Base-by-base conservation (phyloP, 805 yeast genomes). In the Candida oleophila region DNA sequence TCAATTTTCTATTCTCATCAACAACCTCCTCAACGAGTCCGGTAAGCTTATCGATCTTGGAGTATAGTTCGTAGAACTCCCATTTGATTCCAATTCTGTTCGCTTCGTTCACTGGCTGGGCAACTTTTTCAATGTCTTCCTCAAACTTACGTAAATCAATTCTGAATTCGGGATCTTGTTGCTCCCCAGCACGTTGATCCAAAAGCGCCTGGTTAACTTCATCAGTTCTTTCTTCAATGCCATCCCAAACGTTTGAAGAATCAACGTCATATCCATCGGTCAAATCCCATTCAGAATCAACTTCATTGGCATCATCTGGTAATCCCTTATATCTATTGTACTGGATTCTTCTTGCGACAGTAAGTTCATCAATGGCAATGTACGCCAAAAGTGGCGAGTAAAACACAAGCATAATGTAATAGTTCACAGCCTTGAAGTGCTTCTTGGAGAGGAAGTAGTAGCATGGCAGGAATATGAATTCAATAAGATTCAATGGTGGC, bases 401-500 rank as follows among this genome's bases (percentile, higher is more conserved):
- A 4, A 87, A 65, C 1, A 83, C 55, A 25, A 80, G 59, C 90
- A 89, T 82, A 15, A 86, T 71, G 44, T 65, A 62, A 56, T 80
- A 75, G 52, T 80, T 81, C 22, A 88, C 41, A 2, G 54, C 50
- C 46, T 67, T 71, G 60, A 63, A 52, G 3, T 54, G 45, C 12
- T 56, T 55, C 39, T 64, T 74, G n/a, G 62, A 55, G 3, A 82
- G 55, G 5, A 79, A 41, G 25, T 48, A 54, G 14, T 55, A 50
- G 3, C 69, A 45, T 3, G 76, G 76, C 30, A 54, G 42, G 15
- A 72, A 51, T 3, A 54, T 25, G 1, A 84, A 42, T 63, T 89
- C 96, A 45, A 89, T 65, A 54, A 89, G 62, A 61, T 89, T 89
- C 52, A 88, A 75, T 3, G 96, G 96, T 3, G 96, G 92, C 21